phyloP scores from a whole-genome alignment of 2,329 filamentous ascomycete genomes.

The Exserohilum turcica region DNA sequence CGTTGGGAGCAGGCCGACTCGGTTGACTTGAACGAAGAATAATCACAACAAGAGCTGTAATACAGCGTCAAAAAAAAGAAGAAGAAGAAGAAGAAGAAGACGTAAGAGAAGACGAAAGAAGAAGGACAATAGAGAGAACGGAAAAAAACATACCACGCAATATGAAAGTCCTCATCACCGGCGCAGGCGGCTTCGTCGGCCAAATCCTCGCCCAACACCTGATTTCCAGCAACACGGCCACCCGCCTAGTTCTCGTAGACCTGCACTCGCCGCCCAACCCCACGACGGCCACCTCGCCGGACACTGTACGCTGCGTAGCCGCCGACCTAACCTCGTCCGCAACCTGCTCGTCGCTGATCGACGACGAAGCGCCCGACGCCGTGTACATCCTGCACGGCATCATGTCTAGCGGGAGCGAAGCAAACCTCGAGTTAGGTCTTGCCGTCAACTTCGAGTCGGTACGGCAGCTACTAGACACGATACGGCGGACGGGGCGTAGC shows the following conservation, averaged over 20 bases:
- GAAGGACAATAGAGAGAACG: too few relatives aligned
- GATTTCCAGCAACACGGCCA: conserved; percentile 52
- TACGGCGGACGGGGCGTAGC: conserved; percentile 56
- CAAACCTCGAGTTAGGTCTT: conserved; percentile 64
- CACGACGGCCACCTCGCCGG: conserved; percentile 47
- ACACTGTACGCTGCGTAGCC: conserved; percentile 57
- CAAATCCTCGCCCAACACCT: conserved; percentile 64
- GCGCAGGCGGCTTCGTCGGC: conserved; percentile 68
- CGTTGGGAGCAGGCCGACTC: too few relatives aligned
- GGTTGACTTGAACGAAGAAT: too few relatives aligned
- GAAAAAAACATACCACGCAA: too few relatives aligned
- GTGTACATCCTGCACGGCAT: conserved; percentile 68
- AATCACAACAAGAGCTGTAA: too few relatives aligned
- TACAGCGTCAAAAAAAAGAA: not conserved
- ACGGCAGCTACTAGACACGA: conserved; percentile 59
- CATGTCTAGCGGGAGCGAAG: conserved; percentile 69
- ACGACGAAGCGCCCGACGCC: conserved; percentile 35
- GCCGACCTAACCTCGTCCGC: conserved; percentile 57
- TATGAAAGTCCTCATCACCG: conserved; percentile 64
- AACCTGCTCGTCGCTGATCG: conserved; percentile 32
- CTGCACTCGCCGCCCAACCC: conserved; percentile 56
- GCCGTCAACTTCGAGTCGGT: conserved; percentile 67
- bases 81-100: too few relatives aligned
- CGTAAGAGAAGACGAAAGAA: not conserved
- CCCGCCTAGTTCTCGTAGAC: conserved; percentile 62